Conservation (phyloP, 2,329 filamentous ascomycete genomes). For the Pseudogymnoascus sp. region DNA sequence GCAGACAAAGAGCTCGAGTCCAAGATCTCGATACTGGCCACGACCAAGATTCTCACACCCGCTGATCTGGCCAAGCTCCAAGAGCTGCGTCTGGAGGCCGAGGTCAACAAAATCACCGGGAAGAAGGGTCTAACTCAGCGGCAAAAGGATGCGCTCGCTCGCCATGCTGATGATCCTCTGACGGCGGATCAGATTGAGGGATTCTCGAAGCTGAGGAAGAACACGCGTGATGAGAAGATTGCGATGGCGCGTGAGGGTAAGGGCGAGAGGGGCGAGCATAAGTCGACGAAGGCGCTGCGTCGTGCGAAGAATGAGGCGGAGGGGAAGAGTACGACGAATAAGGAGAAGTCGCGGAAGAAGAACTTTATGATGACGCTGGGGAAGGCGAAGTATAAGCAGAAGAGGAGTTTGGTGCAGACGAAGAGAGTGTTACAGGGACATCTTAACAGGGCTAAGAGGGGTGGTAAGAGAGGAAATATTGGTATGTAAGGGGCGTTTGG, state of each 20-base stretch:
- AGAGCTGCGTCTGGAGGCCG: slow-evolving; percentile 71
- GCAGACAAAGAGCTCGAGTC: slow-evolving; percentile 32
- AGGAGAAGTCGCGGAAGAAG: slow-evolving; percentile 94
- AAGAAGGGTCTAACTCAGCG: slow-evolving; percentile 37
- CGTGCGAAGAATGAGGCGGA: slow-evolving; percentile 80
- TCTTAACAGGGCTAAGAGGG: slow-evolving; percentile 73
- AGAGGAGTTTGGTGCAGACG: slow-evolving; percentile 84
- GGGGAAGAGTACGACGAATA: slow-evolving; percentile 95
- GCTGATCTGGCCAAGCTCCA: slow-evolving; percentile 92
- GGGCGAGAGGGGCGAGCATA: slow-evolving; percentile 70
- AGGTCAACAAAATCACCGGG: slow-evolving; percentile 56
- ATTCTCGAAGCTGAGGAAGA: slow-evolving; percentile 71
- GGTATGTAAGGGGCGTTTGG: slow-evolving; percentile 18
- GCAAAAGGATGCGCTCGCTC: slow-evolving; percentile 38
- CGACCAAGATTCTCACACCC: slow-evolving; percentile 86
- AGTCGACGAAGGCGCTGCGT: slow-evolving; percentile 74
- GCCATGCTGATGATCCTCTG: slow-evolving; percentile 78
- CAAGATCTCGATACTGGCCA: slow-evolving; percentile 69
- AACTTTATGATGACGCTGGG: slow-evolving; percentile 98
- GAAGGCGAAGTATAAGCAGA: slow-evolving; percentile 92
- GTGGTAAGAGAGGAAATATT: slow-evolving; percentile 70
- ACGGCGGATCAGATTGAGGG: slow-evolving; percentile 91
- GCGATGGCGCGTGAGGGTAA: slow-evolving; percentile 78
- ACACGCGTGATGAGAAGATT: slow-evolving; percentile 82
- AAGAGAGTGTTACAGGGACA: slow-evolving; percentile 74